These are phyloP conservation scores for Globisporangium radiosum DNA, from an alignment of 352 stramenopile species.

Conservation along the genomic window DNA sequence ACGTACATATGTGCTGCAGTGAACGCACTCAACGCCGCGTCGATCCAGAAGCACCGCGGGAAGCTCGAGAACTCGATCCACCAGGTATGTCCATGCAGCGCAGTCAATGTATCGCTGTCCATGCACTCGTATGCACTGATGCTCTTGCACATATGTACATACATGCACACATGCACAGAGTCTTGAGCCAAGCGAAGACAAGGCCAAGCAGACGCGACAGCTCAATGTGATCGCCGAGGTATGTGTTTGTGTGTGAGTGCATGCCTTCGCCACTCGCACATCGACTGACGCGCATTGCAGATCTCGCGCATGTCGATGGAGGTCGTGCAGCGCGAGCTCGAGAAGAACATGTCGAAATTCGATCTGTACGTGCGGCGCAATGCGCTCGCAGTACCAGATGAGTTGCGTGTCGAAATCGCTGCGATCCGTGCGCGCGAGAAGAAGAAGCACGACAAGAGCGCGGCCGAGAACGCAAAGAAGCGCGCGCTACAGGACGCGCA, in stretches of 20 bases:
- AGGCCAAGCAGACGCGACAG: constrained; percentile 8
- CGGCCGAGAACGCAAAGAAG: constrained; percentile 1
- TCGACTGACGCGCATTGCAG: neutral
- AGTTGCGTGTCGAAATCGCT: constrained; percentile 4
- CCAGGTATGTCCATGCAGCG: constrained; percentile 4
- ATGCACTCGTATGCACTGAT: too few relatives aligned
- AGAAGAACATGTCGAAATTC: constrained; percentile 12
- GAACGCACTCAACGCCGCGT: constrained; percentile 6
- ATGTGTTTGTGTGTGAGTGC: too few relatives aligned
- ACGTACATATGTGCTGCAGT: too few relatives aligned
- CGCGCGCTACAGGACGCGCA: neutral
- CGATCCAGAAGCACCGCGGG: constrained; percentile 7
- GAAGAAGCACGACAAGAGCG: constrained; percentile 6
- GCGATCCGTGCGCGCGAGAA: constrained; percentile 8
- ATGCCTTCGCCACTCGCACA: too few relatives aligned
- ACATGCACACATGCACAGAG: constrained; percentile 1
- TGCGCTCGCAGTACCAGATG: constrained; percentile 1
- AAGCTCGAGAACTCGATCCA: constrained; percentile 9
- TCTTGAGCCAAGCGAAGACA: constrained; percentile 7
- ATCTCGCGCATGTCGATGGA: constrained; percentile 11
- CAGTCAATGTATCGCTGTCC: too few relatives aligned
- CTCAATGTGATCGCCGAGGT: constrained; percentile 12
- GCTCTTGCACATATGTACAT: too few relatives aligned
- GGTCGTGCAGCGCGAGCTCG: constrained; percentile 9
- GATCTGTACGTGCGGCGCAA: constrained; percentile 10